These are phyloP conservation scores for Saturnispora sekii DNA, from an alignment of 805 yeast species.

Conservation along the genomic window DNA sequence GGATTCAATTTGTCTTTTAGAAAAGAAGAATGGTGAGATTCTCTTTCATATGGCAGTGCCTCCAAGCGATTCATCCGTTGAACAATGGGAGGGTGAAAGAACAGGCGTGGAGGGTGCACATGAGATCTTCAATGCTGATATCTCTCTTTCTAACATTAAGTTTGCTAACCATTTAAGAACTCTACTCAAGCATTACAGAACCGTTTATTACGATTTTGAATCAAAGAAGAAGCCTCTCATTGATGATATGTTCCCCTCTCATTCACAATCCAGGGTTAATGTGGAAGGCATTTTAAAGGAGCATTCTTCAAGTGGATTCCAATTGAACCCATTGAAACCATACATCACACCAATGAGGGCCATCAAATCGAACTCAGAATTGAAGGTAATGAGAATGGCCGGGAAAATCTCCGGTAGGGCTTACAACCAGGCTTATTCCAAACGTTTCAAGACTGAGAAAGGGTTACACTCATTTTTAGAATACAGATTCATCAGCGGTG, in stretches of 20 bases:
- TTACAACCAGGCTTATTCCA: constrained; percentile 71
- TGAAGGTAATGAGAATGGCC: constrained; percentile 71
- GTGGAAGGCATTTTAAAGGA: constrained; percentile 18
- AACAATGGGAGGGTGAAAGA: constrained; percentile 92
- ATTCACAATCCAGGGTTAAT: constrained; percentile 4
- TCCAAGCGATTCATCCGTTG: constrained; percentile 64
- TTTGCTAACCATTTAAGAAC: constrained; percentile 35
- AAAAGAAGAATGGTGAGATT: constrained; percentile 47
- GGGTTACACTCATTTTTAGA: constrained; percentile 74
- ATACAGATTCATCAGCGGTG: constrained; percentile 72
- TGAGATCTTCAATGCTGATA: constrained; percentile 84
- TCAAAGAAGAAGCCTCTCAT: constrained; percentile 11
- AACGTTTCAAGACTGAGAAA: constrained; percentile 59
- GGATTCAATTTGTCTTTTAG: constrained; percentile 58
- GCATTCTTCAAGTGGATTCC: constrained; percentile 12
- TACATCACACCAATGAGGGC: constrained; percentile 44
- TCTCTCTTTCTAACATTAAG: constrained; percentile 42
- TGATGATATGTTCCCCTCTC: constrained; percentile 14
- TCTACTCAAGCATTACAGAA: constrained; percentile 38
- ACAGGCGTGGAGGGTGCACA: constrained; percentile 78
- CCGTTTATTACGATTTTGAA: constrained; percentile 45
- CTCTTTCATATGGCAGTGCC: constrained; percentile 77
- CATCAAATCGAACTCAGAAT: constrained; percentile 68
- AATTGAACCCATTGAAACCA: constrained; percentile 33
- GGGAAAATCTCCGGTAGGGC: constrained; percentile 77